A percentile compares a stretch with the other conserved stretches of the same genome.
Conservation (phyloP, 2,329 filamentous ascomycete species). For the Alternaria burnsii region DNA sequence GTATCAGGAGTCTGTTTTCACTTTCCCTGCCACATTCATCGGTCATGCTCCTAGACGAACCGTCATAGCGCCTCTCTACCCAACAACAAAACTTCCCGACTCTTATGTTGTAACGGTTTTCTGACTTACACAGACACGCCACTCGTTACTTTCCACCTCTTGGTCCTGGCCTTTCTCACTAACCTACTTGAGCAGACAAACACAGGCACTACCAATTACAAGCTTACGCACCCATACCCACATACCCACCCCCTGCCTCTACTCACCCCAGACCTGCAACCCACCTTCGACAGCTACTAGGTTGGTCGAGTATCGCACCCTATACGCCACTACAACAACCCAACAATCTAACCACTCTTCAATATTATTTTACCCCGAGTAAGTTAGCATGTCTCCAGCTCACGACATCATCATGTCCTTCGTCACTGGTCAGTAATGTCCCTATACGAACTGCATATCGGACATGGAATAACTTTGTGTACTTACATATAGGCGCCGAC, state of each 20-base stretch:
- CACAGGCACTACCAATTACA: background rate
- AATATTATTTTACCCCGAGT: background rate
- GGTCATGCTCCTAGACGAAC: background rate
- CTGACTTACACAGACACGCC: background rate
- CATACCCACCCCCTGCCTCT: background rate
- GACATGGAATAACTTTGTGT: background rate
- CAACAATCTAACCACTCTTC: background rate
- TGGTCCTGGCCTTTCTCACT: background rate
- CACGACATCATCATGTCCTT: background rate
- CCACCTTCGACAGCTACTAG: background rate
- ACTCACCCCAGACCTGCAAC: background rate
- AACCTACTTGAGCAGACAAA: background rate
- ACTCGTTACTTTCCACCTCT: background rate
- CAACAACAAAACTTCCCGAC: slow-evolving; percentile 3
- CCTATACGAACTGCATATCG: background rate
- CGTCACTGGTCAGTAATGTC: background rate
- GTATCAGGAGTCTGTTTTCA: background rate
- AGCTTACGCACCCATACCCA: background rate
- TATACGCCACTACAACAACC: background rate
- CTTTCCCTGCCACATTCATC: background rate
- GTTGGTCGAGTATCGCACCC: background rate
- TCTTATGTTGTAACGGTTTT: background rate
- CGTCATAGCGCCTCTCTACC: background rate
- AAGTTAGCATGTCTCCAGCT: background rate
- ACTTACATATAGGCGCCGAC: background rate